Percentiles rank a stretch among this genome's conserved stretches.
Evolutionary conservation across 306 rosid genomes (phyloP).

Genomic region (Inga leiocalycina): DNA sequence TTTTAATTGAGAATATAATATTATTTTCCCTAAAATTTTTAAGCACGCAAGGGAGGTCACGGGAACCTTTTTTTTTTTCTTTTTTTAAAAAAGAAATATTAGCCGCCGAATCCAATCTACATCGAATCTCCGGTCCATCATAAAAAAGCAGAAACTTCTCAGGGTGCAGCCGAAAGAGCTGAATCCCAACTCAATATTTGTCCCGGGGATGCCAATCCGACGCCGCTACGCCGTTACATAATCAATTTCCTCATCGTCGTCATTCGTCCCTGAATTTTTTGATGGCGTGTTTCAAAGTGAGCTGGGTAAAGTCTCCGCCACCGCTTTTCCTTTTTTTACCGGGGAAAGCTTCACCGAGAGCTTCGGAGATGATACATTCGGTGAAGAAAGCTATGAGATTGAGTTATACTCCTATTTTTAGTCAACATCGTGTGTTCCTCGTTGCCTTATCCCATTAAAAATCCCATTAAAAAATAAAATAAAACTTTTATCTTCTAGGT

Average conservation of each 20-base stretch:
- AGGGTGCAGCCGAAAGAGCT: neutral
- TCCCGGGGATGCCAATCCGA: neutral
- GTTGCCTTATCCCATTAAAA: neutral
- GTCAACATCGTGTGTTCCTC: conserved; percentile 11
- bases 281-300: neutral
- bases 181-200: neutral
- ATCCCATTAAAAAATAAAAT: neutral
- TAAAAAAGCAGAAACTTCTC: neutral
- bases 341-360: neutral
- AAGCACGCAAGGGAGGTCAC: no score
- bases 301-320: conserved; percentile 5
- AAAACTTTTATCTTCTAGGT: neutral
- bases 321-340: neutral
- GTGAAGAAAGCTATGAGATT: neutral
- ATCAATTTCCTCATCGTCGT: neutral
- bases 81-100: neutral
- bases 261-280: neutral
- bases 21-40: no score
- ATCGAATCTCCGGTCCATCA: neutral
- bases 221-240: neutral
- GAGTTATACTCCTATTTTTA: neutral
- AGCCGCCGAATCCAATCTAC: neutral
- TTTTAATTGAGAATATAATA: no score
- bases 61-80: no score
- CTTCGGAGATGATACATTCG: neutral